Percentiles rank a stretch among this genome's conserved stretches.
Evolutionary conservation across 768 basidiomycete genomes (phyloP).

Genomic region (Dioszegia crocea): DNA sequence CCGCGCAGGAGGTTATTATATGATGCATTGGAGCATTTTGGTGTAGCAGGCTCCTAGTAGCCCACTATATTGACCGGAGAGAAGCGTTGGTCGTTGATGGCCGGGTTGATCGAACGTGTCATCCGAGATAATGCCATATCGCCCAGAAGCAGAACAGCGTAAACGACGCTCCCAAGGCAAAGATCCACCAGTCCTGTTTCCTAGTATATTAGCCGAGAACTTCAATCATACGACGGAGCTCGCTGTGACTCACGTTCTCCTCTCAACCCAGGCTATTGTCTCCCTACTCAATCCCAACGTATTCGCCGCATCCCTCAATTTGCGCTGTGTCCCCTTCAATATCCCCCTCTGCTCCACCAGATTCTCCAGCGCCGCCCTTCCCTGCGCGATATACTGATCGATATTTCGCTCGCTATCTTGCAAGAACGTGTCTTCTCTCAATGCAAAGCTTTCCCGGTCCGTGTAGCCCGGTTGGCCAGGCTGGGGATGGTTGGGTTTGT

Average conservation of each 20-base stretch:
- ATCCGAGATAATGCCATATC: slow-evolving; percentile 85
- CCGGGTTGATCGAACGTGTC: slow-evolving; percentile 1
- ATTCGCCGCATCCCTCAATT: slow-evolving; percentile 84
- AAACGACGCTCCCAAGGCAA: slow-evolving; percentile 73
- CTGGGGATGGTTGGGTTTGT: slow-evolving; percentile 53
- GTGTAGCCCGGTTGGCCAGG: slow-evolving; percentile 45
- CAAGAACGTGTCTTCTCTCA: slow-evolving; percentile 84
- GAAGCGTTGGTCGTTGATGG: too few species aligned
- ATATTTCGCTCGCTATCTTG: slow-evolving; percentile 73
- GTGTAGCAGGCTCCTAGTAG: neutral
- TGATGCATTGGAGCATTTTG: neutral
- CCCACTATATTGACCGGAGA: too few species aligned
- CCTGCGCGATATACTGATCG: slow-evolving; percentile 89
- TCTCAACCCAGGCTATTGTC: slow-evolving; percentile 96
- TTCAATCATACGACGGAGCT: too few species aligned
- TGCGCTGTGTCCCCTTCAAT: slow-evolving; percentile 81
- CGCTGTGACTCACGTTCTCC: slow-evolving; percentile 78
- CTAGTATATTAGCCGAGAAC: slow-evolving; percentile 54
- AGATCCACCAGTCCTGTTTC: slow-evolving; percentile 93
- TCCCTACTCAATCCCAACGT: slow-evolving; percentile 88
- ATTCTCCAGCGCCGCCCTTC: slow-evolving; percentile 84
- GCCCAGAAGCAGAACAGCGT: slow-evolving; percentile 91
- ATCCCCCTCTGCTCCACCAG: slow-evolving; percentile 87
- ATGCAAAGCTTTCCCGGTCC: slow-evolving; percentile 68
- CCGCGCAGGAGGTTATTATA: neutral